Evolutionary conservation across 495 filamentous ascomycete species (phyloP), one percentile per base, ranked within the genome.

Genomic region (Hypoxylon fuscum): DNA sequence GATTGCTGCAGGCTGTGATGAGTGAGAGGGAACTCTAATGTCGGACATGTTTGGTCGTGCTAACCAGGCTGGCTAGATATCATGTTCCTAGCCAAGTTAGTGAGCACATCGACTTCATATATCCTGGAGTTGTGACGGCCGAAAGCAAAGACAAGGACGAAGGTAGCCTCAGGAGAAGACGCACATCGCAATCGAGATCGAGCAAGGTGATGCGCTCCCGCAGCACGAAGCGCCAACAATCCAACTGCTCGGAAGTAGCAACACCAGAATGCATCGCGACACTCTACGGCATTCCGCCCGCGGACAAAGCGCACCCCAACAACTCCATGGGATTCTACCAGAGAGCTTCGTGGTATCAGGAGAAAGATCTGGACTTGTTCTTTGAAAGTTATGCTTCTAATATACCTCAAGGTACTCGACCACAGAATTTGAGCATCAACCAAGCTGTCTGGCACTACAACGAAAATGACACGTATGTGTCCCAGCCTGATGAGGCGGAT

Each of bases 311-410:
- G 34, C 55, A 67, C 32, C 63, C 51, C 18, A 42, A 45, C 37
- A 54, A 54, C 18, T 53, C 55, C 14, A 66, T 51, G 56, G 44
- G 46, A 63, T 74, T 20, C 70, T 73, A 7, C 55, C 68, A 56
- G 62, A 61, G 25, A 71, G 65, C 14, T 61, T 56, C 11, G 56
- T 72, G 5, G 56, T 59, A 2, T 49, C 62, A 10, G 72, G 71
- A 87, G 52, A 71, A 75, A 1, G 86, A 90, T 59, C 74, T 91
- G 12, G 72, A 88, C 59, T 64, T 79, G 3, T 91, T 85, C 75
- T 90, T 87, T 72, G 68, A 68, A 20, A 77, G 77, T 50, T 31
- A 52, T 22, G 44, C 17, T 21, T 10, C 3, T 25, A 25, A 25
- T 22, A 32, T 1, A 7, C 8, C 48, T 59, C 2, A 7, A 46